phyloP scores from a whole-genome alignment of 257 asterid genomes.

The Solanum appendiculatum region DNA sequence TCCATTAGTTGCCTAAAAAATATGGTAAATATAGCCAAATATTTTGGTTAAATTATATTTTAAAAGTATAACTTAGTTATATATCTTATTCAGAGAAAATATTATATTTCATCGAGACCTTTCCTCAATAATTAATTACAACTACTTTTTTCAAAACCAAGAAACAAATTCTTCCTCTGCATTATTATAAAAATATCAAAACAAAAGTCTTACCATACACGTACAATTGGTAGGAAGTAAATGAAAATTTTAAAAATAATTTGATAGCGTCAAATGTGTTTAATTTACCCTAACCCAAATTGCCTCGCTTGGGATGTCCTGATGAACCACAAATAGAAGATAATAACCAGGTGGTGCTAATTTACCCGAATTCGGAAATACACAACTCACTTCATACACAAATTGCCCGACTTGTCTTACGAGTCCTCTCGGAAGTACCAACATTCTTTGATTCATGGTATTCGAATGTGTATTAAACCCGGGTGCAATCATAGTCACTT shows the following conservation, averaged over 20 bases:
- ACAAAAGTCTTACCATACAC: not conserved
- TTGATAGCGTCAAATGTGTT: not conserved
- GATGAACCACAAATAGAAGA: conserved; percentile 25
- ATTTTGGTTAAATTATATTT: not conserved
- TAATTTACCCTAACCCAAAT: conserved; percentile 29
- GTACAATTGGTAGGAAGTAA: not conserved
- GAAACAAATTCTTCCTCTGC: not conserved
- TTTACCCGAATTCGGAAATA: not conserved
- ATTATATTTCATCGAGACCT: not conserved
- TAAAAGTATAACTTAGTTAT: not conserved
- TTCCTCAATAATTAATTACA: not conserved
- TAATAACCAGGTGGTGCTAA: conserved; percentile 30
- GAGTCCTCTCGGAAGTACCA: not conserved
- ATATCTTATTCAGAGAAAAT: not conserved
- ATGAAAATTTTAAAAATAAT: not conserved
- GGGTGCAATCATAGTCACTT: conserved; percentile 25
- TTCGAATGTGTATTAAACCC: conserved; percentile 29
- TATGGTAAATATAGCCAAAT: not conserved
- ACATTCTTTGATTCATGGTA: conserved; percentile 36
- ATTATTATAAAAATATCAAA: not conserved
- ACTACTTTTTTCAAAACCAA: not conserved
- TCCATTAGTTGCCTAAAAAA: not conserved
- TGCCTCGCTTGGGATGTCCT: conserved; percentile 28
- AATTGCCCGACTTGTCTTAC: conserved; percentile 4
- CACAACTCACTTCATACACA: conserved; percentile 2